A percentile compares a stretch with the other conserved stretches of the same genome.
Evolutionary conservation across 768 basidiomycete genomes (phyloP).

Genomic region (Pulveroboletus sp.): DNA sequence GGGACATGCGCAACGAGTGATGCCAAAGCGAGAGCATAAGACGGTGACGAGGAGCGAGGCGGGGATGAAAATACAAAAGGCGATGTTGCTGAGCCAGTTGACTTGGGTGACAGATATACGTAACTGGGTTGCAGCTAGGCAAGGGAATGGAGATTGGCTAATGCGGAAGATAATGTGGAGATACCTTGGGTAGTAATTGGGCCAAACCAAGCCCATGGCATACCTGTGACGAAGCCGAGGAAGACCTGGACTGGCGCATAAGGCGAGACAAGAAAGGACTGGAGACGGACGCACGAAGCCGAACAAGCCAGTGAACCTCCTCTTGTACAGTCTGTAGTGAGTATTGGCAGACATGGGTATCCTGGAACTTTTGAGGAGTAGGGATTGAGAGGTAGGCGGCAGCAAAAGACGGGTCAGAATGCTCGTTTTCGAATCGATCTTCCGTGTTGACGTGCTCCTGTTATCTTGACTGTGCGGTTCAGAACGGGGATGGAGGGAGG

Average conservation of each 20-base stretch:
- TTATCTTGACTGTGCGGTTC: no score
- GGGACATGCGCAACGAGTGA: conserved; percentile 61
- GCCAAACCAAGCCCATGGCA: conserved; percentile 83
- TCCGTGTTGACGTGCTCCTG: no score
- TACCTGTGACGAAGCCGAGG: conserved; percentile 59
- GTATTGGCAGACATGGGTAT: no score
- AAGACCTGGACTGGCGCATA: conserved; percentile 42
- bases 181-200: conserved; percentile 73
- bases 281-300: conserved; percentile 45
- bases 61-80: conserved; percentile 61
- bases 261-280: not conserved
- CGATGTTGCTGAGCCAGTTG: conserved; percentile 79
- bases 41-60: conserved; percentile 57
- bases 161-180: not conserved
- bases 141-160: not conserved
- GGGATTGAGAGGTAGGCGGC: no score
- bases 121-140: conserved; percentile 60
- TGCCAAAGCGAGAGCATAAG: conserved; percentile 55
- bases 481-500: no score
- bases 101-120: conserved; percentile 67
- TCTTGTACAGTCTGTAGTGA: conserved; percentile 64
- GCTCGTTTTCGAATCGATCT: no score
- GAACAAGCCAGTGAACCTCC: conserved; percentile 61
- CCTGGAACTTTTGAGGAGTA: no score
- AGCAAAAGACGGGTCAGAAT: no score